Base-by-base conservation (phyloP, 805 yeast genomes). In the Candida patagonica region DNA sequence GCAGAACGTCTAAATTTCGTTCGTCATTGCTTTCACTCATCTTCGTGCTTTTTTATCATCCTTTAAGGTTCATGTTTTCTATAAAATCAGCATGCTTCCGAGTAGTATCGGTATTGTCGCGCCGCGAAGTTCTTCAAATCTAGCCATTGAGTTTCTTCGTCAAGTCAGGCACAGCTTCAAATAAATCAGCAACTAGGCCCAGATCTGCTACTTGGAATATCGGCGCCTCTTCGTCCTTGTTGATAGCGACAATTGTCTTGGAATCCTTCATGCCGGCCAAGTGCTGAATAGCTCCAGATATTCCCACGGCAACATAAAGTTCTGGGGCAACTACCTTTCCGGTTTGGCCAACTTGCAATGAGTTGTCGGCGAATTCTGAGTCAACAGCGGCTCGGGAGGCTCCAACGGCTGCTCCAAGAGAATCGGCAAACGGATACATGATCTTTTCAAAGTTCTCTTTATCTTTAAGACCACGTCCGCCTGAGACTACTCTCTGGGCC, bases 361-460 rank as follows among this genome's bases (percentile, higher is more conserved):
- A 87, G 66, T 89, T 92, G 57, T 92, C 97, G 57, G 94, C 87
- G 60, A 75, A 87, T 0, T 96, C 97, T 33, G 94, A 72, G 63
- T 89, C 98, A 19, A 92, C 98, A 25, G 97, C 98, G 15, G 96
- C 97, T 61, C 98, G 78, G 6, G 96, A 85, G 3, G 97, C 97
- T 55, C 98, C 98, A 37, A 89, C 80, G 40, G 95, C 97, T 2
- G 97, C 98, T 42, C 78, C 73, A 43, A 89, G 66, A 44, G 81
- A 71, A 42, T 76, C 78, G 6, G 97, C 96, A 49, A 89, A 68
- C 38, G 98, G 97, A 51, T 71, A 75, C 40, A 92, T 68, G 43
- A 85, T 50, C 40, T 70, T 58, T 41, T 84, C 94, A 60, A 89
- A 89, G 42, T 81, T 80, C 58, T 83, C 96, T 61, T 87, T 88